Percentiles rank a stretch among this genome's conserved stretches.
Conservation (phyloP, 257 asterid species). For the Nicotiana obtusifolia region DNA sequence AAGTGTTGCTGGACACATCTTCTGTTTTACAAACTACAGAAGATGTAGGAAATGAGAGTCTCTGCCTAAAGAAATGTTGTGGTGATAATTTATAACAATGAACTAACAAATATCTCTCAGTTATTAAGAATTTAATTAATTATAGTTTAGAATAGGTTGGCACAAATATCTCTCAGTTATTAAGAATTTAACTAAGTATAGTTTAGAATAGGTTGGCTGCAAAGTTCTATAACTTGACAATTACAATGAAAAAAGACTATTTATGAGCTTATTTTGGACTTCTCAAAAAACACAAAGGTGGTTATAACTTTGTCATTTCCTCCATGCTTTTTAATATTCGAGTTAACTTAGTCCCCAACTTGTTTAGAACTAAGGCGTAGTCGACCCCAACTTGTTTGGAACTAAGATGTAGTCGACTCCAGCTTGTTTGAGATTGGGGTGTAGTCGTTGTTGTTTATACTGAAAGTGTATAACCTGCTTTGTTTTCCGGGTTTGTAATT, state of each 20-base stretch:
- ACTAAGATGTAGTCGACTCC: no score
- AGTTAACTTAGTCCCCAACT: background rate
- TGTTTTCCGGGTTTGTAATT: background rate
- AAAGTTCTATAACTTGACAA: background rate
- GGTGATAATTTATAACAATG: background rate
- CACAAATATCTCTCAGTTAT: background rate
- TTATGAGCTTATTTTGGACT: background rate
- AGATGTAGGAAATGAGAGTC: background rate
- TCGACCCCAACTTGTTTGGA: no score
- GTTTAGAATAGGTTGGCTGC: no score
- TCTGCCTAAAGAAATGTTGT: background rate
- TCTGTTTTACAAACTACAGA: background rate
- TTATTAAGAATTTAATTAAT: background rate
- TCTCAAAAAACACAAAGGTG: background rate
- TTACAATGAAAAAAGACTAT: background rate
- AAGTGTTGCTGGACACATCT: constrained; percentile 42
- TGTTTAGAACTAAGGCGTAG: no score
- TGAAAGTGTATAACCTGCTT: background rate
- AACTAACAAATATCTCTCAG: background rate
- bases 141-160: no score
- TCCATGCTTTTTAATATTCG: background rate
- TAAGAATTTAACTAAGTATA: background rate
- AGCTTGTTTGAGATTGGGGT: no score
- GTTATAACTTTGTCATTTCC: background rate
- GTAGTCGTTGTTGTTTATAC: no score